Conservation (phyloP, 1,284 basidiomycete genomes). For the Golubevia sp. region DNA sequence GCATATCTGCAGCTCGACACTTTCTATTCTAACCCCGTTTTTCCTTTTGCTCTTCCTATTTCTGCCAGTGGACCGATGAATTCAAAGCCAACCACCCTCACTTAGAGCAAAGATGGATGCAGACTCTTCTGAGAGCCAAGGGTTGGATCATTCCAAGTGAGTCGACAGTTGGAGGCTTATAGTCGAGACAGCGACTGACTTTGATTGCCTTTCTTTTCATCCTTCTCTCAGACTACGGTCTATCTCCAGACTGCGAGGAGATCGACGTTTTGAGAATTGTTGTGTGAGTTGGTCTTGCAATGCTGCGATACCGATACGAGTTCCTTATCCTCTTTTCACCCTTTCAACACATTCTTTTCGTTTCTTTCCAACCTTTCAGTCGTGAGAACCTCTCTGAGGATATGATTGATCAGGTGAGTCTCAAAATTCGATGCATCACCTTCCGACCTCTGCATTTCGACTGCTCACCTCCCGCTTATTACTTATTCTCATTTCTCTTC, state of each 20-base stretch:
- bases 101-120: slow-evolving; percentile 82
- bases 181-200: neutral
- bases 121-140: slow-evolving; percentile 75
- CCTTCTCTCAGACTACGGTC: slow-evolving; percentile 41
- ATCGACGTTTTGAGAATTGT: slow-evolving; percentile 56
- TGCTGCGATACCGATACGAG: too few species aligned
- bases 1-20: too few species aligned
- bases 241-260: slow-evolving; percentile 33
- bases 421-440: slow-evolving; percentile 50
- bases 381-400: slow-evolving; percentile 25
- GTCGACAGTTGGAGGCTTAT: neutral
- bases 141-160: slow-evolving; percentile 68
- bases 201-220: neutral
- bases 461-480: too few species aligned
- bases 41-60: neutral
- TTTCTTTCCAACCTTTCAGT: neutral
- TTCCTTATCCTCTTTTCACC: neutral
- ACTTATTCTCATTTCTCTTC: too few species aligned
- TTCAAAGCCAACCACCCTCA: slow-evolving; percentile 18
- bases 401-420: slow-evolving; percentile 52
- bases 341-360: neutral
- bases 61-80: slow-evolving; percentile 71
- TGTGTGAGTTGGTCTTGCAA: slow-evolving; percentile 39
- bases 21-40: neutral
- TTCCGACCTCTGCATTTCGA: too few species aligned